Percentiles rank a stretch among this genome's conserved stretches.
Conservation (phyloP, 495 filamentous ascomycete genomes). For the Daldinia grandis region DNA sequence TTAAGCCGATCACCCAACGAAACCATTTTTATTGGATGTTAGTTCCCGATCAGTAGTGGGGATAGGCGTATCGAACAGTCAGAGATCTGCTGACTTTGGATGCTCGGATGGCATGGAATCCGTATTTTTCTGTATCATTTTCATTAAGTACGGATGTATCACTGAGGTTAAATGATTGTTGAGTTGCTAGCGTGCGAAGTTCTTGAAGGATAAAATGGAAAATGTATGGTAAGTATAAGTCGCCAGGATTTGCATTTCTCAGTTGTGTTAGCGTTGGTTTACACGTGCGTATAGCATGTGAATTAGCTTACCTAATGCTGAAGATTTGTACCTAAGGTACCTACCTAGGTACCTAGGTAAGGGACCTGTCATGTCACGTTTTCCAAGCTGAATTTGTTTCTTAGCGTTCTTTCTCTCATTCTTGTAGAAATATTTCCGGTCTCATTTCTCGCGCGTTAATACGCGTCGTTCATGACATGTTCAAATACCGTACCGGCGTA, state of each 20-base stretch:
- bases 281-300: neutral
- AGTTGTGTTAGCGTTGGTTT: neutral
- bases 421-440: too few relatives aligned
- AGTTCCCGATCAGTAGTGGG: slow-evolving; percentile 18
- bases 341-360: too few relatives aligned
- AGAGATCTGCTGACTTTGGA: slow-evolving; percentile 17
- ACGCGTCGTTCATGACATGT: too few relatives aligned
- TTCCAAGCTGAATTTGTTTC: too few relatives aligned
- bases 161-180: neutral
- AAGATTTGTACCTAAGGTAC: neutral
- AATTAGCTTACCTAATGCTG: neutral
- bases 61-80: slow-evolving; percentile 7
- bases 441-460: too few relatives aligned
- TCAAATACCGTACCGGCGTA: too few relatives aligned
- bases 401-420: too few relatives aligned
- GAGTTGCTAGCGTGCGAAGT: too few relatives aligned
- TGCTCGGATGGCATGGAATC: neutral
- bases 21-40: slow-evolving; percentile 24
- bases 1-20: slow-evolving; percentile 21
- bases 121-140: neutral
- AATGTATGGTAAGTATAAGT: too few relatives aligned
- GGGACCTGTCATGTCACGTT: too few relatives aligned
- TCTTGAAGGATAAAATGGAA: too few relatives aligned
- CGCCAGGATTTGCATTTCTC: too few relatives aligned
- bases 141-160: neutral